These are phyloP conservation scores for Chytriomyces hyalinus DNA, from an alignment of 192 early-diverging fungal genomes.

Conservation along the genomic window DNA sequence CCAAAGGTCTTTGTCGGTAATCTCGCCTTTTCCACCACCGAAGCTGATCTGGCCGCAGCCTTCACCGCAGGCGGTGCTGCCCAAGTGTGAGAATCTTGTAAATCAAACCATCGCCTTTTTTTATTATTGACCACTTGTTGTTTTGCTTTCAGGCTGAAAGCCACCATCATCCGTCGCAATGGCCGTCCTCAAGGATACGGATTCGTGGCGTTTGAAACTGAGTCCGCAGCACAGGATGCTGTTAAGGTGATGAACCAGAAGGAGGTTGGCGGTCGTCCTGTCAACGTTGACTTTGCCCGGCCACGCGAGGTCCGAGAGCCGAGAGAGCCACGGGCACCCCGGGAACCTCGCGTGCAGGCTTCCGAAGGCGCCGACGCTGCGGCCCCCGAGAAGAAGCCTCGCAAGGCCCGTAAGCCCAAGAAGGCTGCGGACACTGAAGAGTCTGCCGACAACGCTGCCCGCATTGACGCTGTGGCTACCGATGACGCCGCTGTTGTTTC, in stretches of 20 bases:
- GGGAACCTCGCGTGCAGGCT: not conserved
- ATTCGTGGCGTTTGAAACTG: slow-evolving; percentile 83
- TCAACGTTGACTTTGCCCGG: slow-evolving; percentile 90
- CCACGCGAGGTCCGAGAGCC: slow-evolving; percentile 53
- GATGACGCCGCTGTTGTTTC: not conserved
- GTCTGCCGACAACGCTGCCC: not conserved
- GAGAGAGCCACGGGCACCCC: slow-evolving; percentile 42
- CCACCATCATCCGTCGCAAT: slow-evolving; percentile 81
- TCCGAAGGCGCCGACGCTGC: not conserved
- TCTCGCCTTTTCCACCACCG: slow-evolving; percentile 85
- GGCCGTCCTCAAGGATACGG: slow-evolving; percentile 90
- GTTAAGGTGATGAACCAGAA: slow-evolving; percentile 69
- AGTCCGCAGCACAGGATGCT: slow-evolving; percentile 73
- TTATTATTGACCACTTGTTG: not conserved
- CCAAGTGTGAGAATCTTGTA: slow-evolving; percentile 58
- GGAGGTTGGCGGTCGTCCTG: slow-evolving; percentile 66
- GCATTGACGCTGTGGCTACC: slow-evolving; percentile 10
- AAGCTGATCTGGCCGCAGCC: slow-evolving; percentile 76
- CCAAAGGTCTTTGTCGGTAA: slow-evolving; percentile 96
- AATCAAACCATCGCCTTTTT: not conserved
- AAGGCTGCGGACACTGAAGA: slow-evolving; percentile 19
- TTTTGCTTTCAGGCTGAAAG: slow-evolving; percentile 57
- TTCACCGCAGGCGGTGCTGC: slow-evolving; percentile 77
- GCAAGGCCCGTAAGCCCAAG: not conserved
- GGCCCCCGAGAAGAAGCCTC: slow-evolving; percentile 9